Percentiles rank a stretch among this genome's conserved stretches.
phyloP scores from a whole-genome alignment of 352 stramenopile genomes.

The Hyaloperonospora arabidopsidis region DNA sequence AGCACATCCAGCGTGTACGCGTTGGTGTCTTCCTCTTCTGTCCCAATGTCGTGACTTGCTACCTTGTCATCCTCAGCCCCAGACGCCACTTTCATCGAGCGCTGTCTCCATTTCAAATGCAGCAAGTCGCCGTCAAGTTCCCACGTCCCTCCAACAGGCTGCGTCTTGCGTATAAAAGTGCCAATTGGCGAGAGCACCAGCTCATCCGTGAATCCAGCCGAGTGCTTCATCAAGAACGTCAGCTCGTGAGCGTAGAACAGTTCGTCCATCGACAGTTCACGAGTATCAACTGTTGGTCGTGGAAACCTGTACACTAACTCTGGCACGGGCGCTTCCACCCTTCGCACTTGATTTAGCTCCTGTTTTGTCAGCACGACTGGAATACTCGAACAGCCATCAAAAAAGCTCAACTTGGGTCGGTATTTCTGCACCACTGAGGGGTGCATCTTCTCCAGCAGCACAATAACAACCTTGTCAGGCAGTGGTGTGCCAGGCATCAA shows the following conservation, averaged over 20 bases:
- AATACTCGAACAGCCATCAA: slow-evolving; percentile 62
- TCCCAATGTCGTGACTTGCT: slow-evolving; percentile 13
- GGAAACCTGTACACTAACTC: slow-evolving; percentile 71
- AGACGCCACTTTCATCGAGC: slow-evolving; percentile 12
- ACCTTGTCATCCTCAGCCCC: slow-evolving; percentile 6
- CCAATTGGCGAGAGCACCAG: slow-evolving; percentile 51
- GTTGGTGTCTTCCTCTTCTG: slow-evolving; percentile 39
- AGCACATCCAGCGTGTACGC: slow-evolving; percentile 69
- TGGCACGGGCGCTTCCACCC: slow-evolving; percentile 48
- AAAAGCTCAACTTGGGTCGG: slow-evolving; percentile 59
- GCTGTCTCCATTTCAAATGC: slow-evolving; percentile 67
- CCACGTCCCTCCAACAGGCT: slow-evolving; percentile 66
- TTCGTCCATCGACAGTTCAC: slow-evolving; percentile 44
- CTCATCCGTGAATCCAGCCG: slow-evolving; percentile 68
- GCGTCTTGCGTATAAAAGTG: slow-evolving; percentile 58
- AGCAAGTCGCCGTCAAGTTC: slow-evolving; percentile 70
- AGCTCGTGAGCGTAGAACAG: slow-evolving; percentile 74
- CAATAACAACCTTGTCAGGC: slow-evolving; percentile 64
- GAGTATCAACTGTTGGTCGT: slow-evolving; percentile 49
- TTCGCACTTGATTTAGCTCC: slow-evolving; percentile 31
- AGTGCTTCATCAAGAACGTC: slow-evolving; percentile 75
- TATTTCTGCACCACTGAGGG: slow-evolving; percentile 64
- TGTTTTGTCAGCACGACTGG: slow-evolving; percentile 60
- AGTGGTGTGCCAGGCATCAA: slow-evolving; percentile 34
- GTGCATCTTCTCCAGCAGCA: slow-evolving; percentile 63